Base-by-base conservation (phyloP, 805 yeast species). In the Candida ficus region DNA sequence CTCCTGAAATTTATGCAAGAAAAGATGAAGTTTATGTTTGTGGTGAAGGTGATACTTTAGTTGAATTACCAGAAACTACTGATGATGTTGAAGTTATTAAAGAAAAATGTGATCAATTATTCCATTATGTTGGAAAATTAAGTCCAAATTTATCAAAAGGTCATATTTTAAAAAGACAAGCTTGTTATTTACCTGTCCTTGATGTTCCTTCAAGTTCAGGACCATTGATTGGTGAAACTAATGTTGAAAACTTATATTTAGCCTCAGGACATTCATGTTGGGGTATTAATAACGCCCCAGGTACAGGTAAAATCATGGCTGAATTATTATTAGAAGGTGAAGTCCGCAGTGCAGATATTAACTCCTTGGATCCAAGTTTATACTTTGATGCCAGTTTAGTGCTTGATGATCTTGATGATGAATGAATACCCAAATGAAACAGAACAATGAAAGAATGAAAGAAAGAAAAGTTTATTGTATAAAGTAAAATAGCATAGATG, bases 241-340 rank as follows among this genome's bases (percentile, higher is more conserved):
- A 89, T 54, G 95, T 90, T 7, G 77, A 75, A 18, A 80, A 81
- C 45, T 66, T 91, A 45, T 84, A 68, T 52, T 61, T 91, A 41
- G 96, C 96, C 3, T 77, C 91, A 13, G 99, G 98, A 0, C 99
- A 91, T 62, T 84, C 96, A 13, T 93, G 98, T 64, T 91, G 99
- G 99, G 99, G 99, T 18, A 93, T 91, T 47, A 93, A 91, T 65
- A 91, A 93, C 62, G 96, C 96, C 0, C 97, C 97, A 1, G 97
- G 85, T 4, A 90, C 97, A 0, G 99, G 99, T n/a, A 79, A 87
- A 56, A 73, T 93, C 29, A 74, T 91, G 80, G 80, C 95, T 48
- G 98, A 91, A 63, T 55, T 91, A 40, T 61, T 91, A 34, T 61
- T 91, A 33, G 97, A 91, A 37, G 98, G 97, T 11, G 78, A 76